Conservation (phyloP, 768 basidiomycete species). For the Boletellus emodensis region DNA sequence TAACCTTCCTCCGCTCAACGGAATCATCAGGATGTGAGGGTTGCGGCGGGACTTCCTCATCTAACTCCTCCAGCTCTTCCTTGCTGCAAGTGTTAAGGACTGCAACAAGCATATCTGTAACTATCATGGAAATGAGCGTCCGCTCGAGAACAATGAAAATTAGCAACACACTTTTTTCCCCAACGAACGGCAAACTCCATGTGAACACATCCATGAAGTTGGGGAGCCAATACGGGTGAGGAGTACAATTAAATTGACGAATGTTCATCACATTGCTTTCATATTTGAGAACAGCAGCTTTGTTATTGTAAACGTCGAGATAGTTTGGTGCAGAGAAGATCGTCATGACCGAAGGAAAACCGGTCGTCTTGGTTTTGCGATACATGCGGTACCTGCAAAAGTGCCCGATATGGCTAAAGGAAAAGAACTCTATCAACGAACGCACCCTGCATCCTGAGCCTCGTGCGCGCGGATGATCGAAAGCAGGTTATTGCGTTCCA, state of each 20-base stretch:
- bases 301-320: constrained; percentile 98
- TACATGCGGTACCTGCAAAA: constrained; percentile 88
- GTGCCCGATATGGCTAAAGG: neutral
- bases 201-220: constrained; percentile 99
- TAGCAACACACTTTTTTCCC: constrained; percentile 77
- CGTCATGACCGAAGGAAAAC: constrained; percentile 99
- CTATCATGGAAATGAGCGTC: constrained; percentile 39
- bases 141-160: neutral
- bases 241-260: constrained; percentile 94
- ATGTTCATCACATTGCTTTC: constrained; percentile 99
- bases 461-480: constrained; percentile 98
- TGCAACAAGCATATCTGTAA: constrained; percentile 98
- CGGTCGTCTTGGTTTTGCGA: constrained; percentile 95
- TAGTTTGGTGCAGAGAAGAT: constrained; percentile 99
- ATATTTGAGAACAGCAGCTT: constrained; percentile 97
- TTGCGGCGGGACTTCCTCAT: constrained; percentile 41
- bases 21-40: constrained; percentile 41
- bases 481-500: constrained; percentile 93
- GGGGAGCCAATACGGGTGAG: constrained; percentile 96
- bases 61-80: constrained; percentile 88
- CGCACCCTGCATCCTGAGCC: constrained; percentile 96
- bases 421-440: neutral
- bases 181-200: constrained; percentile 97
- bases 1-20: constrained; percentile 77
- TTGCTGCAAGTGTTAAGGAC: constrained; percentile 94